Conservation (phyloP, 495 filamentous ascomycete genomes). For the Chaetomidium leptoderma region DNA sequence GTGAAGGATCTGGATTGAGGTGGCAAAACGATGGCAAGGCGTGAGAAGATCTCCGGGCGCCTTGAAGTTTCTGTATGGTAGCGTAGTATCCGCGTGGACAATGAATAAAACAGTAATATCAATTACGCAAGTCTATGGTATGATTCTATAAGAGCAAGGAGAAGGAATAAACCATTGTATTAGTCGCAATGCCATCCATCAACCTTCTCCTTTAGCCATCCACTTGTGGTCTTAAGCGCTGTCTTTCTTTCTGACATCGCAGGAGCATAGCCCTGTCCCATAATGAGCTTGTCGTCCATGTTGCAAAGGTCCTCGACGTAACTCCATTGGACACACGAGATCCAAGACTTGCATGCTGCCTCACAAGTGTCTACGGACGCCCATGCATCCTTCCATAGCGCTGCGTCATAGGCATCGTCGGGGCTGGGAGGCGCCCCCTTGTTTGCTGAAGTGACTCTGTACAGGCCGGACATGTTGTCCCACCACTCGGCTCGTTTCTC, state of each 20-base stretch:
- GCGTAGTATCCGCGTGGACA: no score
- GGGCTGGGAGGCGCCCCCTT: conserved; percentile 8
- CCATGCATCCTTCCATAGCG: conserved; percentile 11
- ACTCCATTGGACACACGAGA: conserved; percentile 14
- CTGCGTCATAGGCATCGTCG: not conserved
- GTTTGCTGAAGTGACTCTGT: conserved; percentile 11
- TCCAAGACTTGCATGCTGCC: conserved; percentile 11
- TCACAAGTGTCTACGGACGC: conserved; percentile 10
- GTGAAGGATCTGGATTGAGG: no score
- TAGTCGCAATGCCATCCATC: conserved; percentile 8
- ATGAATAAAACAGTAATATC: no score
- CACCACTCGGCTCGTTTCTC: conserved; percentile 12
- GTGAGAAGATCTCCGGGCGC: no score
- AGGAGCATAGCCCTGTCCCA: conserved; percentile 17
- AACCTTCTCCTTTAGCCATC: conserved; percentile 12
- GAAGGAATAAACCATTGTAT: no score
- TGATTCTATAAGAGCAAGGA: no score
- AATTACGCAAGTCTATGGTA: no score
- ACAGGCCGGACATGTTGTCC: conserved; percentile 10
- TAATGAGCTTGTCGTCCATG: conserved; percentile 17
- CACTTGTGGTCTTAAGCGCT: conserved; percentile 15
- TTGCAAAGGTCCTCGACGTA: conserved; percentile 16
- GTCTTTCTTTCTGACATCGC: conserved; percentile 17
- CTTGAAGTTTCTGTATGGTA: no score
- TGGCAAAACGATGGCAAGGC: no score